A percentile compares a stretch with the other conserved stretches of the same genome.
These are phyloP conservation scores for Inosperma sp. DNA, from an alignment of 768 basidiomycete species.

Conservation along the genomic window DNA sequence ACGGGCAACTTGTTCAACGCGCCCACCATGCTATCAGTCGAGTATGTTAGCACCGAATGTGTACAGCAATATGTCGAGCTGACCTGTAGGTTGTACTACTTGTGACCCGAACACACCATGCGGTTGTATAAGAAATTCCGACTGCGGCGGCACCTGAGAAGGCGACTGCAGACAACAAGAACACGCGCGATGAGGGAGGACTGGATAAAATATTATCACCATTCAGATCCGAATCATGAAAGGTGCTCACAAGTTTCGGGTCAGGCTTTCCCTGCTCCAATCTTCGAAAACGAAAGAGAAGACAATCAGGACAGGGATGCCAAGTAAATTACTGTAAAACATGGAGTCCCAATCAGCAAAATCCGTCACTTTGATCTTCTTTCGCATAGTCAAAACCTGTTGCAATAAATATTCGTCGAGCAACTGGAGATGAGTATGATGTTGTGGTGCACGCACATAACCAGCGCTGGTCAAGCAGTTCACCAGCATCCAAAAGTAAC, in stretches of 20 bases:
- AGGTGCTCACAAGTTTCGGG: constrained; percentile 77
- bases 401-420: not conserved
- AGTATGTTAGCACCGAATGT: not conserved
- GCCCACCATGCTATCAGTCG: constrained; percentile 77
- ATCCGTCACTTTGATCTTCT: constrained; percentile 89
- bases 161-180: constrained; percentile 82
- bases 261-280: constrained; percentile 77
- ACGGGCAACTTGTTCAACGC: constrained; percentile 97
- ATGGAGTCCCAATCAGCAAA: constrained; percentile 99
- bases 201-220: constrained; percentile 38
- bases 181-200: constrained; percentile 72
- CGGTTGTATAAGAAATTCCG: constrained; percentile 96
- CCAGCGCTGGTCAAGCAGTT: constrained; percentile 89
- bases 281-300: constrained; percentile 85
- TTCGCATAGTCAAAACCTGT: constrained; percentile 93
- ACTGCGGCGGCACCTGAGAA: constrained; percentile 98
- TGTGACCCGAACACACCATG: constrained; percentile 96
- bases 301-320: constrained; percentile 82
- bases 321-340: constrained; percentile 97
- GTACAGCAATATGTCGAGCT: constrained; percentile 14
- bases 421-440: not conserved
- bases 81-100: constrained; percentile 98
- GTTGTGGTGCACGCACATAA: constrained; percentile 56
- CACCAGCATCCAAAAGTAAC: constrained; percentile 94
- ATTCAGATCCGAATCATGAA: not conserved